Conservation (phyloP, 2,329 filamentous ascomycete genomes). For the Fonsecaea pedrosoi region DNA sequence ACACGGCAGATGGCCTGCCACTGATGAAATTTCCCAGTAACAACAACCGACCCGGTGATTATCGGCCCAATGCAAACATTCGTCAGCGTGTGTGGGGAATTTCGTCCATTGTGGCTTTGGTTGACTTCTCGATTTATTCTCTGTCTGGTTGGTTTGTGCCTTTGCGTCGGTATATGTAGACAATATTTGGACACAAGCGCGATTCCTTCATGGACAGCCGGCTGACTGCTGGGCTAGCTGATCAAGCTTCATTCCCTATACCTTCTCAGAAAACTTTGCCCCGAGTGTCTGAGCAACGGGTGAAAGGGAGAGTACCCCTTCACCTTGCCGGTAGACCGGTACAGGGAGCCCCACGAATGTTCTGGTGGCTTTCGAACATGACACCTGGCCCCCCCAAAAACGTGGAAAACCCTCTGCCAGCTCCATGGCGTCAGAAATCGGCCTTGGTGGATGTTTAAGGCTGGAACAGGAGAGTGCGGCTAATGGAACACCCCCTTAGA, state of each 20-base stretch:
- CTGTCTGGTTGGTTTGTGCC: background rate
- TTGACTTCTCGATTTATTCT: background rate
- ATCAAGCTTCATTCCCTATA: background rate
- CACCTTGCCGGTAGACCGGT: background rate
- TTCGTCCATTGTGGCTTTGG: background rate
- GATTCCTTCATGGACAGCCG: background rate
- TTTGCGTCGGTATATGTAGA: background rate
- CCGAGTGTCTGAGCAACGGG: background rate
- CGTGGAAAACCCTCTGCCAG: conserved; percentile 7
- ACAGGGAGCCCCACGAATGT: background rate
- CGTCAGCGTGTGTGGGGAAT: conserved; percentile 8
- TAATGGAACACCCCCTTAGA: background rate
- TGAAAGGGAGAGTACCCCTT: background rate
- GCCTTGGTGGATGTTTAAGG: conserved; percentile 16
- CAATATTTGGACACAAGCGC: background rate
- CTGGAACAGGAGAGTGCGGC: conserved; percentile 9
- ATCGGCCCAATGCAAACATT: conserved; percentile 1
- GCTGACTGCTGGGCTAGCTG: background rate
- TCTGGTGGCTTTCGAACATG: background rate
- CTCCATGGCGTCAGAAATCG: background rate
- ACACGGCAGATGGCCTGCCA: conserved; percentile 5
- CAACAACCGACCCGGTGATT: background rate
- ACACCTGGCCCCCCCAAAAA: conserved; percentile 8
- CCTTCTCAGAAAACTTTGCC: background rate
- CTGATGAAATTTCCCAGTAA: background rate